phyloP scores from a whole-genome alignment of 2,329 filamentous ascomycete genomes.

The Blumeriella jaapii region DNA sequence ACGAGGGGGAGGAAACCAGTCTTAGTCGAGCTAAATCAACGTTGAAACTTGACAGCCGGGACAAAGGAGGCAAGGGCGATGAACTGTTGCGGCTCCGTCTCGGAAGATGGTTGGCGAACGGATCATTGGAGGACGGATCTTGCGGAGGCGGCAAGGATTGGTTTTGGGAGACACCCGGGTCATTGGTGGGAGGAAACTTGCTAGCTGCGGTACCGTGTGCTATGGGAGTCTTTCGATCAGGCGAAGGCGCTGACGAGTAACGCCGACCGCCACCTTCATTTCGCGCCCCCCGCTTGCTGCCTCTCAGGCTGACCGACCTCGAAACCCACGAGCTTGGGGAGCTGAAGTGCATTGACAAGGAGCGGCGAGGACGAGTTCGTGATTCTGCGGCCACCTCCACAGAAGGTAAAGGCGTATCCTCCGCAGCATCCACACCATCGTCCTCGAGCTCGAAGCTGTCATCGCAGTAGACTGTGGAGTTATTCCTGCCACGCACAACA shows the following conservation, averaged over 20 bases:
- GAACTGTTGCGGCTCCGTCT: slow-evolving; percentile 33
- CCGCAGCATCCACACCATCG: slow-evolving; percentile 11
- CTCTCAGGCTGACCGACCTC: slow-evolving; percentile 43
- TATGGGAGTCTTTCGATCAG: slow-evolving; percentile 18
- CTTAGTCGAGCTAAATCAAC: slow-evolving; percentile 39
- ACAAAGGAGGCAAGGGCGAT: slow-evolving; percentile 44
- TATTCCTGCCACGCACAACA: slow-evolving; percentile 15
- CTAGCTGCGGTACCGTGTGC: slow-evolving; percentile 16
- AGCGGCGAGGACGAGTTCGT: slow-evolving; percentile 37
- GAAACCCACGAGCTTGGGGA: slow-evolving; percentile 46
- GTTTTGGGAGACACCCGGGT: slow-evolving; percentile 18
- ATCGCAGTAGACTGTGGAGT: slow-evolving; percentile 16
- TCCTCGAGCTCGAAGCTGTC: slow-evolving; percentile 20
- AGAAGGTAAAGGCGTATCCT: slow-evolving; percentile 17
- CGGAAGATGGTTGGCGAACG: slow-evolving; percentile 17
- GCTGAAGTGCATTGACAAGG: slow-evolving; percentile 48
- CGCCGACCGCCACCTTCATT: slow-evolving; percentile 35
- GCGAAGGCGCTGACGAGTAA: slow-evolving; percentile 40
- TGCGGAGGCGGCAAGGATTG: slow-evolving; percentile 11
- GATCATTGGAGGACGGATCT: slow-evolving; percentile 17
- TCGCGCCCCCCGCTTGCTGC: slow-evolving; percentile 39
- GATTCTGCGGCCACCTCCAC: slow-evolving; percentile 28
- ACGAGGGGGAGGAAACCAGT: slow-evolving; percentile 30
- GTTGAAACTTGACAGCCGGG: slow-evolving; percentile 43
- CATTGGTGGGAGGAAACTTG: slow-evolving; percentile 16